Conservation (phyloP, 345 rosid species). For the Eucalyptus curtisii region DNA sequence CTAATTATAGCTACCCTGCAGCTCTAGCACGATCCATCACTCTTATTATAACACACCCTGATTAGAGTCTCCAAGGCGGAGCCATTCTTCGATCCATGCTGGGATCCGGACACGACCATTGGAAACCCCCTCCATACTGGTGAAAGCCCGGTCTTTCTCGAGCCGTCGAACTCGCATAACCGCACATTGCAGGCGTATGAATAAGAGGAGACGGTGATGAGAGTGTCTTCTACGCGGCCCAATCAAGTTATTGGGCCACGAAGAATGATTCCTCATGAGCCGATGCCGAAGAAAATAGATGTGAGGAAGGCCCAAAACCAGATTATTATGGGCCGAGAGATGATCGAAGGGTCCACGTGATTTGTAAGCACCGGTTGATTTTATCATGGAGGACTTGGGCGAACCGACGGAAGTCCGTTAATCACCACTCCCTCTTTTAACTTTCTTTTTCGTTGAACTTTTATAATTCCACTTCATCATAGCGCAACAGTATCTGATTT, state of each 20-base stretch:
- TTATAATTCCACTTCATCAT: background rate
- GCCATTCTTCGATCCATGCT: background rate
- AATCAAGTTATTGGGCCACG: background rate
- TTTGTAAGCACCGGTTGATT: background rate
- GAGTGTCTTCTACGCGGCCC: background rate
- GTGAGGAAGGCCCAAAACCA: too few relatives aligned
- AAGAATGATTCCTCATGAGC: background rate
- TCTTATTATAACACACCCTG: background rate
- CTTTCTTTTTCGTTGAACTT: background rate
- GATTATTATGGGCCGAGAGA: background rate
- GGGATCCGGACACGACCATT: background rate
- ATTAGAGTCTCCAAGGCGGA: background rate
- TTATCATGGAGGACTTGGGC: background rate
- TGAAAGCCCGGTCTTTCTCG: background rate
- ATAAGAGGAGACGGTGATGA: background rate
- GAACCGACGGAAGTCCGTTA: background rate
- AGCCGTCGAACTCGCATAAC: background rate
- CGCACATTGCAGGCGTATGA: background rate
- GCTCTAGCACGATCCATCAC: background rate
- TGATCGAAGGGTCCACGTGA: background rate
- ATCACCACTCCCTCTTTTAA: background rate
- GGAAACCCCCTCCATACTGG: background rate
- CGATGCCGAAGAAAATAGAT: background rate
- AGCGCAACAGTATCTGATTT: background rate
- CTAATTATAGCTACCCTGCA: background rate